phyloP scores from a whole-genome alignment of 208 protist species.

The Trypanosomatidae sp. region DNA sequence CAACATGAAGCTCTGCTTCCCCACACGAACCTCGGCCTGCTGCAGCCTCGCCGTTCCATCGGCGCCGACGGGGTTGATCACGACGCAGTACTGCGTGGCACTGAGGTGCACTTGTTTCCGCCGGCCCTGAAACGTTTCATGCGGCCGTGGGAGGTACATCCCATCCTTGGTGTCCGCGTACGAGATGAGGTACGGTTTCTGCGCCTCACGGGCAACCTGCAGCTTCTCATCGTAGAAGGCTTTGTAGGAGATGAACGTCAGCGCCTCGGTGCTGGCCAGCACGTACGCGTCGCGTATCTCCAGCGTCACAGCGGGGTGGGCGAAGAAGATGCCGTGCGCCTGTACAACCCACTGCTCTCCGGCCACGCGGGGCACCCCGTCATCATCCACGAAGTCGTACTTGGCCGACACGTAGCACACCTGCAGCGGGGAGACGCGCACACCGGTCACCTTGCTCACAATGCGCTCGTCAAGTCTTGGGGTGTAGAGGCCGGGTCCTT shows the following conservation, averaged over 20 bases:
- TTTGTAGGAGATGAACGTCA: constrained; percentile 40
- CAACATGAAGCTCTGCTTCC: constrained; percentile 76
- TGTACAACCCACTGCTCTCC: constrained; percentile 91
- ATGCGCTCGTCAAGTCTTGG: constrained; percentile 34
- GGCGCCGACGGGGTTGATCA: constrained; percentile 69
- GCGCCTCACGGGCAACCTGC: constrained; percentile 66
- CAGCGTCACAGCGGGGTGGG: constrained; percentile 22
- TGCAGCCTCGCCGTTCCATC: constrained; percentile 71
- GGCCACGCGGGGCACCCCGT: constrained; percentile 49
- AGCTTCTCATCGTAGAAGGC: constrained; percentile 62
- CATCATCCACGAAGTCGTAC: constrained; percentile 28
- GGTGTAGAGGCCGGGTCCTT: constrained; percentile 40
- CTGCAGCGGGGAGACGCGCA: constrained; percentile 15
- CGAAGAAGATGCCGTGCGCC: constrained; percentile 83
- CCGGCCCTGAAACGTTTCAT: constrained; percentile 56
- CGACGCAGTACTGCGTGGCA: constrained; percentile 91
- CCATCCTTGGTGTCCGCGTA: constrained; percentile 42
- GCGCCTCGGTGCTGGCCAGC: constrained; percentile 36
- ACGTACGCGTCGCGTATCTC: constrained; percentile 38
- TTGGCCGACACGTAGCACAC: constrained; percentile 33
- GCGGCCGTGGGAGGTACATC: constrained; percentile 57
- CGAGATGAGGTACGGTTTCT: constrained; percentile 88
- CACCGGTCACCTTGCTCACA: constrained; percentile 5
- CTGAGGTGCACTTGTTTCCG: constrained; percentile 47
- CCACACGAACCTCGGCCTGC: constrained; percentile 79